Conservation (phyloP, 106 monocot genomes). For the Ottelia alismoides region DNA sequence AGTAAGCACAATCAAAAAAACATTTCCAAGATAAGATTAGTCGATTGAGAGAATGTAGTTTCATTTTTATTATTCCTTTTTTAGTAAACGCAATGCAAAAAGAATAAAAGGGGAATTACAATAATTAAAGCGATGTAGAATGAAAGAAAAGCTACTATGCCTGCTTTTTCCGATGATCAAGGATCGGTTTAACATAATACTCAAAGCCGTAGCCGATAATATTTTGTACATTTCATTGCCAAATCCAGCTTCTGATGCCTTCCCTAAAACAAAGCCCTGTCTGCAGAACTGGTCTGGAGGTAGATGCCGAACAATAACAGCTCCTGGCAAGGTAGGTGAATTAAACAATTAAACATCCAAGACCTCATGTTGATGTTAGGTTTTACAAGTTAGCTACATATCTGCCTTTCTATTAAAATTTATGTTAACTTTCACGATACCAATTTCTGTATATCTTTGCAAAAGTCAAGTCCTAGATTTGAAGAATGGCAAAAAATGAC, state of each 20-base stretch:
- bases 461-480: no score
- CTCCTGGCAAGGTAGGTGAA: slow-evolving; percentile 55
- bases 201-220: slow-evolving; percentile 84
- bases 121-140: no score
- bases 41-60: slow-evolving; percentile 1
- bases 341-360: no score
- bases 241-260: slow-evolving; percentile 87
- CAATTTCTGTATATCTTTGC: no score
- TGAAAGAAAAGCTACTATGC: no score
- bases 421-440: no score
- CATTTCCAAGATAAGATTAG: background rate
- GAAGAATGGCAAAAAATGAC: no score
- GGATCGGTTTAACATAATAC: slow-evolving; percentile 85
- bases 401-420: no score
- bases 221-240: slow-evolving; percentile 99
- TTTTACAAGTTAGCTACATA: no score
- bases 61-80: no score
- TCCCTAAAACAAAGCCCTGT: slow-evolving; percentile 86
- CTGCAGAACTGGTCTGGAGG: slow-evolving; percentile 68
- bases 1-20: background rate
- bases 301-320: slow-evolving; percentile 62
- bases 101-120: slow-evolving; percentile 10
- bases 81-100: no score
- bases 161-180: slow-evolving; percentile 97
- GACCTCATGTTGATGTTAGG: no score